These are phyloP conservation scores for Erythrobasidium yunnanense DNA, from an alignment of 768 basidiomycete species.

Conservation along the genomic window DNA sequence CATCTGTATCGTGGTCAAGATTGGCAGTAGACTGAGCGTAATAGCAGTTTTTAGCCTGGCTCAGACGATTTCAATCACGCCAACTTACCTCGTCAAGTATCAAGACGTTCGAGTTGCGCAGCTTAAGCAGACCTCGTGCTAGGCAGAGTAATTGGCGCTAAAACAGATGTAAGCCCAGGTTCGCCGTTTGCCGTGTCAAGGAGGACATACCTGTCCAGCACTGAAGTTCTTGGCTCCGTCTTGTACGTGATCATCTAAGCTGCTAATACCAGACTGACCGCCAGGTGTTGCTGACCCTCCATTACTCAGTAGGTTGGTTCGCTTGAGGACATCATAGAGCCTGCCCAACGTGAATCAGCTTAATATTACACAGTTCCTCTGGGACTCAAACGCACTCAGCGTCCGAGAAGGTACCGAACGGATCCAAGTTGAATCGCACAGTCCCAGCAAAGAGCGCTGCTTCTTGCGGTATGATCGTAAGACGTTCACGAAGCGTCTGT, in stretches of 20 bases:
- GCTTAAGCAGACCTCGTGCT: slow-evolving; percentile 37
- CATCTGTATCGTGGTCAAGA: slow-evolving; percentile 35
- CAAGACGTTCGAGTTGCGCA: slow-evolving; percentile 33
- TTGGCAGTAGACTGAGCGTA: slow-evolving; percentile 3
- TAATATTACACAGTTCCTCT: background rate
- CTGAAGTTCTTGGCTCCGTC: slow-evolving; percentile 39
- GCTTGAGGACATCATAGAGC: slow-evolving; percentile 37
- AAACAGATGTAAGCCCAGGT: no score
- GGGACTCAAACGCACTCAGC: slow-evolving; percentile 26
- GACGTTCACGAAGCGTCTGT: slow-evolving; percentile 55
- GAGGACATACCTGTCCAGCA: no score
- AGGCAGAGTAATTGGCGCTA: slow-evolving; percentile 39
- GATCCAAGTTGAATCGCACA: slow-evolving; percentile 51
- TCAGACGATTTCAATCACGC: background rate
- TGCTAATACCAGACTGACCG: background rate
- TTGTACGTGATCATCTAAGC: slow-evolving; percentile 28
- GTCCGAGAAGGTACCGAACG: slow-evolving; percentile 31
- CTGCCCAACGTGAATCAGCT: slow-evolving; percentile 3
- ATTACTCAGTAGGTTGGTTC: slow-evolving; percentile 35
- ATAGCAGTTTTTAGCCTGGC: no score
- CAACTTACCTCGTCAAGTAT: slow-evolving; percentile 37
- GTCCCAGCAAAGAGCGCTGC: slow-evolving; percentile 65
- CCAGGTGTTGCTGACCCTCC: slow-evolving; percentile 12
- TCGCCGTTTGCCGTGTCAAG: no score
- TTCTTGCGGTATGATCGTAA: slow-evolving; percentile 54